Base-by-base conservation (phyloP, 2,329 filamentous ascomycete genomes). In the Rhinocladiella mackenziei region DNA sequence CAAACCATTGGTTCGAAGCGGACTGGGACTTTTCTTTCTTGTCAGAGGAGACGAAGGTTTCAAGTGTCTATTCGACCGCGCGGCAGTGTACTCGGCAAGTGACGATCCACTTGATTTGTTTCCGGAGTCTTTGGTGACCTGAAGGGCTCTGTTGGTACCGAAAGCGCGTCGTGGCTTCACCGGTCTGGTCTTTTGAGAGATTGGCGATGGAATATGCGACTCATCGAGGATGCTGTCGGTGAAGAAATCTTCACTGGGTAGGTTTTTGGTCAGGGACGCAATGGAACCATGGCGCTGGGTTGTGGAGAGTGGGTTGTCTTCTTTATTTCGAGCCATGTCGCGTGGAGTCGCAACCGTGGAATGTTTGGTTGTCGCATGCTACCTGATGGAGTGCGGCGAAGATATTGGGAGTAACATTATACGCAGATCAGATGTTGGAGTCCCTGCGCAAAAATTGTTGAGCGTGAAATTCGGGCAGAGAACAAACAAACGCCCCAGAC, bases 121-220 rank as follows among this genome's bases (percentile, higher is more conserved):
- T 34, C 62, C 57, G 18, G 60, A 60, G 43, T 65, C 60, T 51
- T 66, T 70, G 13, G 67, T 65, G 39, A 62, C 63, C 38, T 62
- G 63, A 39, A 70, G 49, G 6, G 65, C 67, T 20, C 61, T 61
- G 10, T 66, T 65, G 30, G 62, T 51, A 31, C 60, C 61, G 44
- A 66, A 61, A 26, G 56, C 62, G 31, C 59, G 57, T 38, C 62
- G 63, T 30, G 60, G 54, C 35, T 59, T 51, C 14, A 43, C 41
- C 3, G 40, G 15, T 14, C 30, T 25, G 19, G 38, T 6, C 37
- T 53, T 46, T 23, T 47, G 26, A 13, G 50, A 48, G 40, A 39
- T 47, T 17, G 54, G 50, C 22, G 51, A 45, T 29, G 56, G 50
- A 26, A 55, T 51, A 13, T 44, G 48, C 18, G 56, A 56, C 36